phyloP scores from a whole-genome alignment of 2,329 filamentous ascomycete species.

The Phaeosphaeria sp. region DNA sequence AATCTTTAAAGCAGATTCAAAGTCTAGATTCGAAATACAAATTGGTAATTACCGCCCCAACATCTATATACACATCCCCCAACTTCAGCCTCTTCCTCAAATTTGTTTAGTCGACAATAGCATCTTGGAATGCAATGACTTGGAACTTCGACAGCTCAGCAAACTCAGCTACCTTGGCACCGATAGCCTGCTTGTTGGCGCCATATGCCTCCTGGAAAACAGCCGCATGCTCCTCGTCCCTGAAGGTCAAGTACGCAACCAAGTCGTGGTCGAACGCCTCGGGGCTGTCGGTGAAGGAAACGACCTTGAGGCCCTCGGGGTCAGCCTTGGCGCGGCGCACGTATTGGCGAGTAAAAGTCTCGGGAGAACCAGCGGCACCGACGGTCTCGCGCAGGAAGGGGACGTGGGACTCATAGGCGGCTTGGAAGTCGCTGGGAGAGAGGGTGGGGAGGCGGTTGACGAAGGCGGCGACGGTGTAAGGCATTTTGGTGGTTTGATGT shows the following conservation, averaged over 20 bases:
- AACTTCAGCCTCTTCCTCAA: background rate
- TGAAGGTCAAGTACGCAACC: conserved; percentile 8
- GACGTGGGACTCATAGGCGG: conserved; percentile 11
- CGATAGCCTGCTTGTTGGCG: conserved; percentile 8
- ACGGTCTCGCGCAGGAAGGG: conserved; percentile 6
- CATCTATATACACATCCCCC: background rate
- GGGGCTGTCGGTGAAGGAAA: conserved; percentile 10
- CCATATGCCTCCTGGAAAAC: conserved; percentile 16
- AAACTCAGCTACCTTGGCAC: conserved; percentile 7
- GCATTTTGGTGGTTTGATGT: conserved; percentile 7
- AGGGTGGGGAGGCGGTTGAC: conserved; percentile 11
- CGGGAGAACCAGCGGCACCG: conserved; percentile 3
- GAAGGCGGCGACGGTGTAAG: conserved; percentile 17
- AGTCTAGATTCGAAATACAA: background rate
- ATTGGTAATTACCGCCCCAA: background rate
- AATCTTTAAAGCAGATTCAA: background rate
- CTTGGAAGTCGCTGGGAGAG: conserved; percentile 8
- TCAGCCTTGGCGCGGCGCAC: conserved; percentile 13
- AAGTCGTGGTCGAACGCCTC: conserved; percentile 13
- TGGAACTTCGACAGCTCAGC: conserved; percentile 11
- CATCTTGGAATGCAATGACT: conserved; percentile 16
- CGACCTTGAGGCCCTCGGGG: conserved; percentile 6
- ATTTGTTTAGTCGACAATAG: background rate
- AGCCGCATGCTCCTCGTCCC: conserved; percentile 5
- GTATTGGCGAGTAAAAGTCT: conserved; percentile 11